These are phyloP conservation scores for Globisporangium nodosum DNA, from an alignment of 352 stramenopile species.

Conservation along the genomic window DNA sequence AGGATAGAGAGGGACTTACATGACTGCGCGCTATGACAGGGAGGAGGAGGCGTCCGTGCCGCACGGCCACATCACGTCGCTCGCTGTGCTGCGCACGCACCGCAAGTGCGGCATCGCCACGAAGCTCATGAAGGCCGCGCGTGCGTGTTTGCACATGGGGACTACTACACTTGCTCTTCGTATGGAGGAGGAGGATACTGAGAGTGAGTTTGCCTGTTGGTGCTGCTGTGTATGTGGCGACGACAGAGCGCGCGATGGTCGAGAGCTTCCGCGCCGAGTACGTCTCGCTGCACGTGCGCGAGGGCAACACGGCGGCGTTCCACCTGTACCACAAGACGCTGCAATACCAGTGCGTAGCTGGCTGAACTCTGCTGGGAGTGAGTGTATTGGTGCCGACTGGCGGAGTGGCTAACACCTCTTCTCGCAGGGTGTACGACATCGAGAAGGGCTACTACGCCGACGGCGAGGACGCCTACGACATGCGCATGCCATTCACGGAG, in stretches of 20 bases:
- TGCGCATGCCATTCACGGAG: constrained; percentile 93
- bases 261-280: constrained; percentile 98
- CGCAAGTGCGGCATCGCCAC: constrained; percentile 97
- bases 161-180: not conserved
- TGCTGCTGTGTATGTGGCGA: not conserved
- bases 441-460: constrained; percentile 99
- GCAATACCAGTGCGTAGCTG: constrained; percentile 93
- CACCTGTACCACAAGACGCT: constrained; percentile 98
- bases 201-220: too few relatives aligned
- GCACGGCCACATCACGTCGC: constrained; percentile 98
- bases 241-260: constrained; percentile 91
- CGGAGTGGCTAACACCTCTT: constrained; percentile 1
- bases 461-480: constrained; percentile 99
- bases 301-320: constrained; percentile 97
- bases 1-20: not conserved
- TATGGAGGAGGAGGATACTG: not conserved
- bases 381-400: not conserved
- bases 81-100: constrained; percentile 96
- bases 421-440: constrained; percentile 92
- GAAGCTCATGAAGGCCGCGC: constrained; percentile 95
- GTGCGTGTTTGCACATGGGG: constrained; percentile 30
- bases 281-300: constrained; percentile 98
- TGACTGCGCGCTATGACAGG: constrained; percentile 22
- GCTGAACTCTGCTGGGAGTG: not conserved
- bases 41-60: constrained; percentile 83